A percentile compares a stretch with the other conserved stretches of the same genome.
Evolutionary conservation across 352 stramenopile species (phyloP).

Genomic region (Phytophthora capsici): DNA sequence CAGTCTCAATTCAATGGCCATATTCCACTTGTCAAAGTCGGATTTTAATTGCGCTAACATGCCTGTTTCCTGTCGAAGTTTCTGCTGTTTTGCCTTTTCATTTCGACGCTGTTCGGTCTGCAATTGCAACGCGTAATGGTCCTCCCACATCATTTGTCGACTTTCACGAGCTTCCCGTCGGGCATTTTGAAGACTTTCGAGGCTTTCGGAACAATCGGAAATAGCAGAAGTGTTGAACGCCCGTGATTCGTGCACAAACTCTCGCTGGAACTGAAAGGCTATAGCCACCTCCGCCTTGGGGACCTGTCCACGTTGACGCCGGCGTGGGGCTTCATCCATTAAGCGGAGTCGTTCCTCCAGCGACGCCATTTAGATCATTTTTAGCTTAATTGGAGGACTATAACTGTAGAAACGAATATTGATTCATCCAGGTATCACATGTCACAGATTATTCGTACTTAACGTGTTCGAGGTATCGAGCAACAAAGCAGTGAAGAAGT

Average conservation of each 20-base stretch:
- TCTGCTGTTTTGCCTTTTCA: constrained; percentile 39
- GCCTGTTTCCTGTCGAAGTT: constrained; percentile 55
- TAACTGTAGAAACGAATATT: constrained; percentile 2
- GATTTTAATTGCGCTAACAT: constrained; percentile 63
- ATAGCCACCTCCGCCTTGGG: constrained; percentile 44
- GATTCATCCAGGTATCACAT: background rate
- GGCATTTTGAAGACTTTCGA: constrained; percentile 45
- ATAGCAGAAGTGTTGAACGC: constrained; percentile 55
- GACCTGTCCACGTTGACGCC: constrained; percentile 58
- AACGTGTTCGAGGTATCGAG: constrained; percentile 5
- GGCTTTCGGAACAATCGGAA: constrained; percentile 58
- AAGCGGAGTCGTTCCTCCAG: constrained; percentile 51
- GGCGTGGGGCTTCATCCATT: constrained; percentile 49
- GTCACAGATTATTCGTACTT: background rate
- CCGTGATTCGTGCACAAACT: constrained; percentile 44
- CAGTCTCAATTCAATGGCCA: constrained; percentile 67
- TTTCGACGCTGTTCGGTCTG: constrained; percentile 30
- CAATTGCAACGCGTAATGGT: constrained; percentile 48
- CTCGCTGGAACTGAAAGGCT: constrained; percentile 50
- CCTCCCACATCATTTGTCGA: constrained; percentile 74
- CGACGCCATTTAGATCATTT: constrained; percentile 18
- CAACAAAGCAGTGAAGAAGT: constrained; percentile 24
- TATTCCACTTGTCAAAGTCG: constrained; percentile 72
- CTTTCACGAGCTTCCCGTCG: constrained; percentile 60
- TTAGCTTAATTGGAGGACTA: constrained; percentile 9